phyloP scores from a whole-genome alignment of 805 yeast genomes.

The Candida germanica region DNA sequence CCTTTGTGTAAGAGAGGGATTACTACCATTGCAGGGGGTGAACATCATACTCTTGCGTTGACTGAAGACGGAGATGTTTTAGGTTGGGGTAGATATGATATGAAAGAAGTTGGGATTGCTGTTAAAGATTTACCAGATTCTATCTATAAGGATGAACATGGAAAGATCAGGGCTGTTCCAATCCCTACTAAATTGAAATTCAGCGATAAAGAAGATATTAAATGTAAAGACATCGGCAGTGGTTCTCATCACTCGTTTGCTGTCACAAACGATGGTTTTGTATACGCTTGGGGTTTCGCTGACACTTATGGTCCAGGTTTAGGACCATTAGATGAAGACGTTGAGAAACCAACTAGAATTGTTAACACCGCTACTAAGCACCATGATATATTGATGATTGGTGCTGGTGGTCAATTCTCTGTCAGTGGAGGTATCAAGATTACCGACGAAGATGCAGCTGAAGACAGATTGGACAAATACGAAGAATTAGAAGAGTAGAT shows the following conservation, averaged over 20 bases:
- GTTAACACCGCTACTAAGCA: slow-evolving; percentile 90
- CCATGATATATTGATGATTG: slow-evolving; percentile 64
- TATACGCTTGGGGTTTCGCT: slow-evolving; percentile 96
- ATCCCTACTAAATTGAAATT: slow-evolving; percentile 65
- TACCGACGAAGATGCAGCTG: slow-evolving; percentile 47
- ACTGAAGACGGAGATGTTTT: slow-evolving; percentile 69
- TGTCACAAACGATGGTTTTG: slow-evolving; percentile 76
- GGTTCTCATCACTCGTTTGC: slow-evolving; percentile 96
- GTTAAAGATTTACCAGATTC: slow-evolving; percentile 63
- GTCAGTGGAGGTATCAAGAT: slow-evolving; percentile 78
- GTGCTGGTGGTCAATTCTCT: slow-evolving; percentile 98
- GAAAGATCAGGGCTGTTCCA: slow-evolving; percentile 81
- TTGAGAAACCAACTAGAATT: slow-evolving; percentile 83
- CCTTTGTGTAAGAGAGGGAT: slow-evolving; percentile 58
- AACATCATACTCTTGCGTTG: slow-evolving; percentile 85
- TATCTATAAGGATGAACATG: slow-evolving; percentile 75
- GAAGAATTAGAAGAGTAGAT: slow-evolving; percentile 45
- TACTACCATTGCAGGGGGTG: slow-evolving; percentile 78
- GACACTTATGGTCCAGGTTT: slow-evolving; percentile 96
- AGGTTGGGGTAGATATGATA: slow-evolving; percentile 88
- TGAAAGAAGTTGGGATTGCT: slow-evolving; percentile 86
- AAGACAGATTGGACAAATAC: slow-evolving; percentile 48
- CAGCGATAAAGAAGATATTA: slow-evolving; percentile 26
- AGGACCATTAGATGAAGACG: slow-evolving; percentile 88
- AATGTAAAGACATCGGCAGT: slow-evolving; percentile 52